Conservation (phyloP, 768 basidiomycete genomes). For the Boletus rex-veris region DNA sequence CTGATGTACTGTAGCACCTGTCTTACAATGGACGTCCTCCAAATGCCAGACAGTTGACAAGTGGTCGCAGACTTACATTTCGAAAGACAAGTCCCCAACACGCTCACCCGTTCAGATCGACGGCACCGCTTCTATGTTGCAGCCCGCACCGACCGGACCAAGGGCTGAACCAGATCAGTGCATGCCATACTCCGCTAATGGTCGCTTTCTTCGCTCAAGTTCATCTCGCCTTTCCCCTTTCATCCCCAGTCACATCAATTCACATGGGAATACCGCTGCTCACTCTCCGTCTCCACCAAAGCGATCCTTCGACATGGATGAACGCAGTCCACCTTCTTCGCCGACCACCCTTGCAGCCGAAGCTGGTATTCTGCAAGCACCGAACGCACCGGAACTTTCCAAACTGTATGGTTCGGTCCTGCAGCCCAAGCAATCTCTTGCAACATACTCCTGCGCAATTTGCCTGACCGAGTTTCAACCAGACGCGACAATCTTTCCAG, state of each 20-base stretch:
- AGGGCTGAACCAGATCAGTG: conserved; percentile 3
- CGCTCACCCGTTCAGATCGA: conserved; percentile 29
- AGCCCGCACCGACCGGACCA: conserved; percentile 7
- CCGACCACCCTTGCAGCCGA: conserved; percentile 50
- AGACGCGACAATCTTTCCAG: conserved; percentile 84
- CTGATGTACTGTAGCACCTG: conserved; percentile 50
- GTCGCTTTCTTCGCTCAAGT: conserved; percentile 51
- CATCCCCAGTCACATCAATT: conserved; percentile 48
- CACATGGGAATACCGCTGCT: conserved; percentile 55
- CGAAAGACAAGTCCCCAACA: conserved; percentile 48
- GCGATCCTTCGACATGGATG: conserved; percentile 24
- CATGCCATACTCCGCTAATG: conserved; percentile 11
- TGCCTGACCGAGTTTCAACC: conserved; percentile 68
- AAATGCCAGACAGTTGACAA: conserved; percentile 51
- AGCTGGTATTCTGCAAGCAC: conserved; percentile 58
- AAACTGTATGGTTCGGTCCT: conserved; percentile 85
- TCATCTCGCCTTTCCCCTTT: conserved; percentile 32
- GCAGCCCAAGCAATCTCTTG: conserved; percentile 72
- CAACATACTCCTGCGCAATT: conserved; percentile 62
- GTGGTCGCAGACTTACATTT: conserved; percentile 80
- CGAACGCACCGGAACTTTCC: conserved; percentile 59
- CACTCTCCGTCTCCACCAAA: conserved; percentile 61
- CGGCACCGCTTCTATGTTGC: conserved; percentile 8
- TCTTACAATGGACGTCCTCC: conserved; percentile 55
- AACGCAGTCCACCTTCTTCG: conserved; percentile 24